Evolutionary conservation across 306 rosid species (phyloP).

Genomic region (Prunus fruticosa): DNA sequence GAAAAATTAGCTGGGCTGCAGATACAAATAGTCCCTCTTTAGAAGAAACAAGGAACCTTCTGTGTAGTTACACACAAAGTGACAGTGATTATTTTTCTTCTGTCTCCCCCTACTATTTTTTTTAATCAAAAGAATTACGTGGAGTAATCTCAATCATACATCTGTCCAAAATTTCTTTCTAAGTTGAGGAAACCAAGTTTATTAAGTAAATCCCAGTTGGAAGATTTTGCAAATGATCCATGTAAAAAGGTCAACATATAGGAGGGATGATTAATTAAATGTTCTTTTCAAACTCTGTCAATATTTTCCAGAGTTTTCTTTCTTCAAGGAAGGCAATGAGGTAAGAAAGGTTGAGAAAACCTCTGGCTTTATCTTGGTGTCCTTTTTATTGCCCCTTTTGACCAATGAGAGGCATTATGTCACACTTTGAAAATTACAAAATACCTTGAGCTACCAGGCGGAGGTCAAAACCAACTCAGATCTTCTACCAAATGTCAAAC

Average conservation of each 20-base stretch:
- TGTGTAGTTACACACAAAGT: not conserved
- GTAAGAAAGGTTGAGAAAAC: constrained; percentile 46
- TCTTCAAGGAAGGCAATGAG: constrained; percentile 36
- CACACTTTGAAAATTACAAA: constrained; percentile 25
- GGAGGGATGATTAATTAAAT: not conserved
- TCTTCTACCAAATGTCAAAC: constrained; percentile 40
- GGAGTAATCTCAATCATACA: not conserved
- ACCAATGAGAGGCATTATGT: constrained; percentile 37
- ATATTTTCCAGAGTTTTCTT: not conserved
- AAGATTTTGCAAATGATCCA: not conserved
- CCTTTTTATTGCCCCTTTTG: constrained; percentile 26
- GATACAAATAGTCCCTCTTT: not conserved
- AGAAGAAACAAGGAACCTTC: not conserved
- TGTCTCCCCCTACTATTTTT: constrained; percentile 13
- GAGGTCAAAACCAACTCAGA: constrained; percentile 50
- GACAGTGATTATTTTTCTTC: not conserved
- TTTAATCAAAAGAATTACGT: constrained; percentile 14
- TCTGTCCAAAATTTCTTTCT: not conserved
- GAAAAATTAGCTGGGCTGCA: not conserved
- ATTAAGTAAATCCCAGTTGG: constrained; percentile 26
- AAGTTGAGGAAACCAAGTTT: constrained; percentile 35
- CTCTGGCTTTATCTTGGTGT: constrained; percentile 31
- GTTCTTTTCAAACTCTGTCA: not conserved
- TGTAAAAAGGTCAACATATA: not conserved
- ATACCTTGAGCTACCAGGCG: constrained; percentile 36